phyloP scores from a whole-genome alignment of 192 early-diverging fungal species.

The Entomortierella lignicola region DNA sequence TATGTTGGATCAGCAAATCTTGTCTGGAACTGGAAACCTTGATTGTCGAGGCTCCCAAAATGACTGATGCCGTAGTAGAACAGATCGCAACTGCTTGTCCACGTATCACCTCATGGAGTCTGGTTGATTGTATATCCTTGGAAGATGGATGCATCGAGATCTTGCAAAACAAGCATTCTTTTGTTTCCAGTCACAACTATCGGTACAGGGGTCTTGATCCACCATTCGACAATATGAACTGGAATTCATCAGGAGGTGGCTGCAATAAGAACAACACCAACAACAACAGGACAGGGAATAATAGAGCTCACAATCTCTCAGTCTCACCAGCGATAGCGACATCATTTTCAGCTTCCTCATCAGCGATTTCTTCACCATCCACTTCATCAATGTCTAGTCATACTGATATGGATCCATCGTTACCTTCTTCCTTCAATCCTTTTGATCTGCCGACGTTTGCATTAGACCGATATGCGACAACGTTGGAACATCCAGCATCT shows the following conservation, averaged over 20 bases:
- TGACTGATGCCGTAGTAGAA: constrained; percentile 12
- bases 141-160: not conserved
- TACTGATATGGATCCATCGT: constrained; percentile 3
- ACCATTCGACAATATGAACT: not conserved
- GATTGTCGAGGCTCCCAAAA: constrained; percentile 20
- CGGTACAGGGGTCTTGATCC: not conserved
- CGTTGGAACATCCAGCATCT: not conserved
- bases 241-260: not conserved
- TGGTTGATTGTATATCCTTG: constrained; percentile 26
- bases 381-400: constrained; percentile 28
- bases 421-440: not conserved
- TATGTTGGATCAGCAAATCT: constrained; percentile 19
- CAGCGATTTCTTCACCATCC: constrained; percentile 30
- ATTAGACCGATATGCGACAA: constrained; percentile 20
- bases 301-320: not conserved
- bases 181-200: not conserved
- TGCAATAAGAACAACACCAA: no score
- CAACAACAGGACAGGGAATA: not conserved
- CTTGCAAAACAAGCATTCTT: constrained; percentile 11
- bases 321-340: not conserved
- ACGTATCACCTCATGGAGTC: constrained; percentile 22
- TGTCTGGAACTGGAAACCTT: constrained; percentile 32
- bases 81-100: constrained; percentile 24
- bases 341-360: constrained; percentile 9
- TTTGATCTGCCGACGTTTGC: constrained; percentile 1